A percentile compares a stretch with the other conserved stretches of the same genome.
Evolutionary conservation across 2,329 filamentous ascomycete genomes (phyloP).

Genomic region (Colletotrichum lindemuthianum): DNA sequence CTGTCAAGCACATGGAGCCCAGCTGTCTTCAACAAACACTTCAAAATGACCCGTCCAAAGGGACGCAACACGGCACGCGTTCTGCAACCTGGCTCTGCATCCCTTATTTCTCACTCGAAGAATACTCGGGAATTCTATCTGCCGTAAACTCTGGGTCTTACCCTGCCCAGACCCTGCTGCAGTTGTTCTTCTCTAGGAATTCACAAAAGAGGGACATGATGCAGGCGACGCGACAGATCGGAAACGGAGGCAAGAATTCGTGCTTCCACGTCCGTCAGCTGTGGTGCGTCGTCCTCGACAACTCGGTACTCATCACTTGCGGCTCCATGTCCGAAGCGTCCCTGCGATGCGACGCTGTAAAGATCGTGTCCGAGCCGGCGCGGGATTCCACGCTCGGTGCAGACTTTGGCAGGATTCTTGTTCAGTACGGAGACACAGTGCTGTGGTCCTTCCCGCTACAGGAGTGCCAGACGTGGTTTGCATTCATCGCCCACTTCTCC

Average conservation of each 20-base stretch:
- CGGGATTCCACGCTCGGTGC: constrained; percentile 34
- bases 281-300: constrained; percentile 58
- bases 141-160: constrained; percentile 47
- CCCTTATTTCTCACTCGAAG: constrained; percentile 58
- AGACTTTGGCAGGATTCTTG: constrained; percentile 43
- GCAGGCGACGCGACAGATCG: constrained; percentile 55
- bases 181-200: constrained; percentile 53
- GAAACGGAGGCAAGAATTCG: constrained; percentile 45
- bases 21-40: constrained; percentile 49
- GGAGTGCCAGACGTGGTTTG: constrained; percentile 56
- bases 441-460: constrained; percentile 51
- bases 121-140: constrained; percentile 51
- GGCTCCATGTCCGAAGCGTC: constrained; percentile 47
- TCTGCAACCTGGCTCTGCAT: constrained; percentile 54
- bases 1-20: constrained; percentile 55
- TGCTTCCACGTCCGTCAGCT: constrained; percentile 61
- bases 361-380: constrained; percentile 43
- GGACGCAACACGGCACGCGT: constrained; percentile 32
- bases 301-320: constrained; percentile 55
- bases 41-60: constrained; percentile 38
- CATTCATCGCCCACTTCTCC: constrained; percentile 53
- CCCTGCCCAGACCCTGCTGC: constrained; percentile 55
- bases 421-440: constrained; percentile 47
- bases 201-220: constrained; percentile 54
- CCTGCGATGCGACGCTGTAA: constrained; percentile 47